Base-by-base conservation (phyloP, 83 land plant species). In the Diphasiastrum complanatum region DNA sequence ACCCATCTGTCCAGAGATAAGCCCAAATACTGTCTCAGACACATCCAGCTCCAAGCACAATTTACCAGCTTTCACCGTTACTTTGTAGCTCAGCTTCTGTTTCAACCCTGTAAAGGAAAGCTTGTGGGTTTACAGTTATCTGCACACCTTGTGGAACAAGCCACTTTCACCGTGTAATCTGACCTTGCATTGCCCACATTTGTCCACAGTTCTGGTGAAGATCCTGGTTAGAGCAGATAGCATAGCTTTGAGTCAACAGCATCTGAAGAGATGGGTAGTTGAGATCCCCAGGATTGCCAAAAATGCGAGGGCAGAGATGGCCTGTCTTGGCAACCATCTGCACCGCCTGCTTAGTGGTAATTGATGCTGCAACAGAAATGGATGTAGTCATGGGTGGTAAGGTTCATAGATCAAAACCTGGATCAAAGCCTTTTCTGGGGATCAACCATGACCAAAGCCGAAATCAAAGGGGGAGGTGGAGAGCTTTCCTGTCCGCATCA, bases 371-470 rank as follows among this genome's bases (percentile, higher is more conserved):
- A 49, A 8, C 10, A 19, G 20, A 11, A 49, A 14, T 20, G 10
- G 20, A 14, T 20, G 20, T 49, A 49, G 20, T 49, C 20, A 8
- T 20, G 52, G 18, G 5, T 6, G 20, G 52, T 14, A 14, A 49
- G 22, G 52, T 49, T n/a, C 52, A 19, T 49, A 49, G 20, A 49
- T n/a, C 52, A 14, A 49, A 19, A 19, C 52, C 52, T 6, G 52
- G 52, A 20, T 11, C 10, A 19, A 49, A 19, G 22, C 18, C 52
- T 14, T 19, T 49, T 20, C 5, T 6, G 52, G 52, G 52, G 20
- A 10, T 20, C 52, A 49, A n/a, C n/a, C 52, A 20, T 14, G 52
- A 8, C 52, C 52, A 19, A 19, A 49, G 5, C 52, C 52, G 8
- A 49, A 49, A 6, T 11, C 52, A 20, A 49, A 49, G 8, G 52